Evolutionary conservation across 202 grass and related monocot genomes (phyloP).

Genomic region (Setaria viridis): DNA sequence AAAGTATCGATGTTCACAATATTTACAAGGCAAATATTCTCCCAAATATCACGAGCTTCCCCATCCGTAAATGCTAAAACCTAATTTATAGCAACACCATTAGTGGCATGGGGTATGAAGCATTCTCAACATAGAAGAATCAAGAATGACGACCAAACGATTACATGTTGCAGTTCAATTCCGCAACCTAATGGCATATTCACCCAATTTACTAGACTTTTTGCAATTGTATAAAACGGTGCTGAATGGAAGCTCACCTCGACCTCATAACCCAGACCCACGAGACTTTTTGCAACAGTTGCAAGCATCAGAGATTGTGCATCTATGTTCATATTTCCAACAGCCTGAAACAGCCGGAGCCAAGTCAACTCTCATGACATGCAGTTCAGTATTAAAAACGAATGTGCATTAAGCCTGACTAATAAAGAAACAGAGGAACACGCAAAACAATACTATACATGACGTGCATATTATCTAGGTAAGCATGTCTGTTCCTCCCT

Average conservation of each 20-base stretch:
- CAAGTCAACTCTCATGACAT: slow-evolving; percentile 48
- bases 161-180: slow-evolving; percentile 20
- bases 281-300: slow-evolving; percentile 71
- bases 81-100: slow-evolving; percentile 48
- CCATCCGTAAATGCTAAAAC: slow-evolving; percentile 72
- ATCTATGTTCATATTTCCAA: slow-evolving; percentile 63
- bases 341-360: slow-evolving; percentile 61
- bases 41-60: slow-evolving; percentile 66
- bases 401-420: not conserved
- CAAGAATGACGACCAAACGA: not conserved
- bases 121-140: slow-evolving; percentile 34
- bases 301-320: slow-evolving; percentile 80
- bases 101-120: slow-evolving; percentile 7
- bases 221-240: not conserved
- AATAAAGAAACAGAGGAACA: slow-evolving; percentile 44
- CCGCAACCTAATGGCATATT: not conserved
- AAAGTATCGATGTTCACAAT: slow-evolving; percentile 51
- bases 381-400: slow-evolving; percentile 30
- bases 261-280: slow-evolving; percentile 72
- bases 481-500: slow-evolving; percentile 51
- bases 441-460: slow-evolving; percentile 7
- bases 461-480: slow-evolving; percentile 42
- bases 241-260: slow-evolving; percentile 61
- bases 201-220: slow-evolving; percentile 5
- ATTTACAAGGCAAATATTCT: slow-evolving; percentile 62